A percentile compares a stretch with the other conserved stretches of the same genome.
Evolutionary conservation across 441 rosid species (phyloP).

Genomic region (Erodium moschatum): DNA sequence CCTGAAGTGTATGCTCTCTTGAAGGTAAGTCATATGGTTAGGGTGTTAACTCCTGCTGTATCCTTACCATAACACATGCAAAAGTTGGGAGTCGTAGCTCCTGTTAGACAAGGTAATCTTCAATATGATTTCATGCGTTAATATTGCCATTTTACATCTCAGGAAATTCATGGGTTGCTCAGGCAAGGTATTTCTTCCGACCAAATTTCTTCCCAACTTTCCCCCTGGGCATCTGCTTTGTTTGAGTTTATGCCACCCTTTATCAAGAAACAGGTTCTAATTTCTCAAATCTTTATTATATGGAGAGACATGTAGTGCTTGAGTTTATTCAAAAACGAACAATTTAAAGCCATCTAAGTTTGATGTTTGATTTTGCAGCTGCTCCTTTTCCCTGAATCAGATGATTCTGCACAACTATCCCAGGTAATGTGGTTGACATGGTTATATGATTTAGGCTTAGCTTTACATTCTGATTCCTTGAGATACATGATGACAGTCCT

Average conservation of each 20-base stretch:
- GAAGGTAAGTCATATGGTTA: conserved; percentile 42
- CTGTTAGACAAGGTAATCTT: not conserved
- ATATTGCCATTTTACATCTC: conserved; percentile 24
- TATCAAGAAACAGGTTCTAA: conserved; percentile 76
- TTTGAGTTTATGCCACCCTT: conserved; percentile 89
- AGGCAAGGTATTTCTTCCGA: conserved; percentile 63
- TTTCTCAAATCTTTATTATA: conserved; percentile 7
- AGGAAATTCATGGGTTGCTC: conserved; percentile 91
- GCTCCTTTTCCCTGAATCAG: conserved; percentile 89
- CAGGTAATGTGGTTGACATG: conserved; percentile 48
- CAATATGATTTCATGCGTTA: not conserved
- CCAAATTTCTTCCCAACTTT: conserved; percentile 72
- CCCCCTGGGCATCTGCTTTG: conserved; percentile 97
- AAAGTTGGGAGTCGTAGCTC: not conserved
- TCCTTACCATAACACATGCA: not conserved
- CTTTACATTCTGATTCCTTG: conserved; percentile 8
- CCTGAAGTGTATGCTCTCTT: conserved; percentile 91
- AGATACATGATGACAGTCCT: conserved; percentile 10
- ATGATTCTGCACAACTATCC: conserved; percentile 96
- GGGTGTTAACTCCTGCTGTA: not conserved
- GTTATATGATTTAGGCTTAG: not conserved
- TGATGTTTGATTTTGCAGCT: conserved; percentile 43
- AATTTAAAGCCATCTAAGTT: conserved; percentile 19
- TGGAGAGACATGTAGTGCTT: not conserved
- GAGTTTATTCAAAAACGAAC: not conserved